Conservation (phyloP, 352 stramenopile species). For the Plasmopara halstedii region DNA sequence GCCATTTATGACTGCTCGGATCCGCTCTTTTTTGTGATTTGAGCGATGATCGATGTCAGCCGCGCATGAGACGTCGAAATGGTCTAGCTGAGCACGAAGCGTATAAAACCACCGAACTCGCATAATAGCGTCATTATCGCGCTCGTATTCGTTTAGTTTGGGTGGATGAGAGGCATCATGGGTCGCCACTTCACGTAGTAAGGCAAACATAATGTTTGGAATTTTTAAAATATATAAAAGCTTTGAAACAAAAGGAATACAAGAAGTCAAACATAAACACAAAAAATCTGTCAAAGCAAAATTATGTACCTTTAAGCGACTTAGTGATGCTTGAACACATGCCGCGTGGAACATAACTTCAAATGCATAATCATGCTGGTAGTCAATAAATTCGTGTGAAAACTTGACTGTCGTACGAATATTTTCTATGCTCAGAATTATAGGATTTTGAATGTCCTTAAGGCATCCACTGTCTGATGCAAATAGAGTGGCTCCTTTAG, state of each 20-base stretch:
- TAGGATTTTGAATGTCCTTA: slow-evolving; percentile 10
- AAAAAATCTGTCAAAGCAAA: not conserved
- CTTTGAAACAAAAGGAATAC: slow-evolving; percentile 15
- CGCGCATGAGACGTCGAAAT: slow-evolving; percentile 8
- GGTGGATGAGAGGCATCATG: slow-evolving; percentile 1
- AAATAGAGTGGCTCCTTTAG: slow-evolving; percentile 10
- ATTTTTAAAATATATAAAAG: slow-evolving; percentile 36
- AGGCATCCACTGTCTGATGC: slow-evolving; percentile 15
- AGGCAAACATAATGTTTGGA: slow-evolving; percentile 7
- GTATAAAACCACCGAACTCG: slow-evolving; percentile 19
- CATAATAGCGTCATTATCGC: not conserved
- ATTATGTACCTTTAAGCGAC: slow-evolving; percentile 27
- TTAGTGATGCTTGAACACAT: slow-evolving; percentile 17
- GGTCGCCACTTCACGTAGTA: not conserved
- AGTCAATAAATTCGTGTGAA: slow-evolving; percentile 13
- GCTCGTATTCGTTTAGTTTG: not conserved
- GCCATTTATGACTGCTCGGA: slow-evolving; percentile 5
- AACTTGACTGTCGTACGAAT: slow-evolving; percentile 12
- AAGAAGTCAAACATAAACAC: slow-evolving; percentile 4
- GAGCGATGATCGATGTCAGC: slow-evolving; percentile 17
- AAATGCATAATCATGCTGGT: slow-evolving; percentile 10
- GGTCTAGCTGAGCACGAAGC: slow-evolving; percentile 26
- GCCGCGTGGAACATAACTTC: slow-evolving; percentile 15
- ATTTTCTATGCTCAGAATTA: slow-evolving; percentile 13
- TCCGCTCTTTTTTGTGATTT: not conserved